Evolutionary conservation across 75 land plant genomes (phyloP), one percentile per base, ranked within the genome.

Genomic region (Chamaecyparis obtusa): DNA sequence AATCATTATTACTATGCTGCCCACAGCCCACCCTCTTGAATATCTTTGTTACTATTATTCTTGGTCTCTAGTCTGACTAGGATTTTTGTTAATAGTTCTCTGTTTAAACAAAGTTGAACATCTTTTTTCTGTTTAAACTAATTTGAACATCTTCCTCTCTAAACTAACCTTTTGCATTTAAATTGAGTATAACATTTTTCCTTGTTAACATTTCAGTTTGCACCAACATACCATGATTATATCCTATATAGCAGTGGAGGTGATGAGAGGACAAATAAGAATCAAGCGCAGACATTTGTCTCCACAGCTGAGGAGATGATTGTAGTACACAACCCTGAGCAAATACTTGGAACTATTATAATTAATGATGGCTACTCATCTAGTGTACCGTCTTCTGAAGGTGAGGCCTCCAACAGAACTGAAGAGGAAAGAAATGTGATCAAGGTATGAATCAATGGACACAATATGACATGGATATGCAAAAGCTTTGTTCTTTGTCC

Each of bases 201-300:
- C 21, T 46, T 36, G 32, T 33, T 51, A 67, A 32, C 43, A 30
- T 60, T 90, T 88, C 91, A 91, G 92, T 91, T 91, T 87, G 92
- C 92, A 48, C 92, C 92, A 17, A 91, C 92, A 0, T 91, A 91
- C 75, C 91, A 91, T 44, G 91, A 91, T 83, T 91, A 91, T 86
- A 86, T 91, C 4, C 89, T 91, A 27, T 91, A 91, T 83, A 91
- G 89, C 76, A 88, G 90, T 90, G 92, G 88, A 32, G 85, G 55
- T 83, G 89, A 87, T 60, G 90, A 89, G 37, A 88, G 88, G 17
- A 86, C 90, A 43, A 79, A 82, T 13, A 81, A 71, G 77, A 89
- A 89, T 85, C 60, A 91, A 76, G 83, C 85, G 14, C 83, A 85
- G 24, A 89, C 88, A 49, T 77, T 91, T 78, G 91, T 91, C 49